Conservation (phyloP, 768 basidiomycete genomes). For the Suillus luteus region DNA sequence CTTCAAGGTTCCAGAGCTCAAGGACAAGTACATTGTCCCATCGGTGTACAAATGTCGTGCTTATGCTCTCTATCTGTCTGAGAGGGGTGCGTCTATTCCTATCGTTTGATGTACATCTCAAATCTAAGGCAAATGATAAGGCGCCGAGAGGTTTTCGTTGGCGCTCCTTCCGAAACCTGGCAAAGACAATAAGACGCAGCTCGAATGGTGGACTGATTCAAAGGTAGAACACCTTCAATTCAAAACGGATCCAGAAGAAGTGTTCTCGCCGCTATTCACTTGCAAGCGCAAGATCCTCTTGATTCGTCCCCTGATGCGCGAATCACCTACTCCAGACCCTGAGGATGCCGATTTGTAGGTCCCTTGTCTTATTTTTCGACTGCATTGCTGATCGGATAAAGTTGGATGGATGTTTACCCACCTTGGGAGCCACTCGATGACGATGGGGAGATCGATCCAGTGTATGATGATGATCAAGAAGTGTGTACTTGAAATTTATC, state of each 20-base stretch:
- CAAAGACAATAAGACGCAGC: conserved; percentile 12
- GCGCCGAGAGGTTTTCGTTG: conserved; percentile 26
- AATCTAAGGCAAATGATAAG: conserved; percentile 15
- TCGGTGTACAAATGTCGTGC: conserved; percentile 35
- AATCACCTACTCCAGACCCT: conserved; percentile 15
- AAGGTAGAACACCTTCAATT: conserved; percentile 21
- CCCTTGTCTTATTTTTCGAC: background rate
- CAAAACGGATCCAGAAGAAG: conserved; percentile 19
- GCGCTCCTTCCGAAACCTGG: conserved; percentile 20
- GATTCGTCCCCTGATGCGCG: conserved; percentile 17
- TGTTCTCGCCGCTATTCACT: conserved; percentile 29
- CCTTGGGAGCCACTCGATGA: conserved; percentile 31
- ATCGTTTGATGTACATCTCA: background rate
- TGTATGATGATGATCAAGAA: conserved; percentile 11
- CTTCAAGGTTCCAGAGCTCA: conserved; percentile 27
- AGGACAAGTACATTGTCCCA: conserved; percentile 37
- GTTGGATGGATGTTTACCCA: conserved; percentile 23
- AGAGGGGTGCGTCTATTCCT: conserved; percentile 22
- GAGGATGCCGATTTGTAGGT: conserved; percentile 24
- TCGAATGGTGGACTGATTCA: conserved; percentile 27
- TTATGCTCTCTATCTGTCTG: conserved; percentile 33
- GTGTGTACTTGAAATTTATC: background rate
- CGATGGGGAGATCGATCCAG: conserved; percentile 26
- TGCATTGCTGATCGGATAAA: conserved; percentile 5
- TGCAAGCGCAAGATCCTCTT: conserved; percentile 22